phyloP scores from a whole-genome alignment of 2,329 filamentous ascomycete species.

The Beauveria varroae region DNA sequence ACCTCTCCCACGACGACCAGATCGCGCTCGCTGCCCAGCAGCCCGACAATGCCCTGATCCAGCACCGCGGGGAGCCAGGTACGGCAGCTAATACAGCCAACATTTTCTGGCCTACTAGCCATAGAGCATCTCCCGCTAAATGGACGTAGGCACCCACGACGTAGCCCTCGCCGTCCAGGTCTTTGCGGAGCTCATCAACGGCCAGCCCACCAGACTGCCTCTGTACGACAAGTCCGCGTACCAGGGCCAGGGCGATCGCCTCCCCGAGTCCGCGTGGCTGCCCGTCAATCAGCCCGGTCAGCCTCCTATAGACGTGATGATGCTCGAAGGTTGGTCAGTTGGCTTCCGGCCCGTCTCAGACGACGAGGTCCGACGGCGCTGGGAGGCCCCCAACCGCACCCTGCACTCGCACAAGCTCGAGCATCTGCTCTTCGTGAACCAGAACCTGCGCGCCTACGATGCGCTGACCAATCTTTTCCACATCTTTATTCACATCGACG shows the following conservation, averaged over 20 bases:
- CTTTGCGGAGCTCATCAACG: slow-evolving; percentile 50
- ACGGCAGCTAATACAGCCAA: slow-evolving; percentile 4
- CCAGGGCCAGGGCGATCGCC: slow-evolving; percentile 68
- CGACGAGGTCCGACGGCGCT: slow-evolving; percentile 42
- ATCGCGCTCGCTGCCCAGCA: slow-evolving; percentile 55
- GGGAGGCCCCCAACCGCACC: slow-evolving; percentile 42
- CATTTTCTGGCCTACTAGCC: neutral
- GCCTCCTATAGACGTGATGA: slow-evolving; percentile 52
- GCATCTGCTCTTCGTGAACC: slow-evolving; percentile 45
- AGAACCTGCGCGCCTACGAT: slow-evolving; percentile 39
- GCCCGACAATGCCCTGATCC: slow-evolving; percentile 66
- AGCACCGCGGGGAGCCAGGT: slow-evolving; percentile 76
- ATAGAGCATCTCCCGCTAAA: neutral
- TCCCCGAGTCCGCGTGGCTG: slow-evolving; percentile 54
- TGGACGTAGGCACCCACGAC: slow-evolving; percentile 56
- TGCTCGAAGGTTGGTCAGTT: slow-evolving; percentile 89
- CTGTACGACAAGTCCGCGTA: slow-evolving; percentile 79
- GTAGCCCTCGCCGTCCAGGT: slow-evolving; percentile 54
- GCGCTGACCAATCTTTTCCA: slow-evolving; percentile 42
- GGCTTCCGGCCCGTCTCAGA: slow-evolving; percentile 63
- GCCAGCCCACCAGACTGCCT: slow-evolving; percentile 52
- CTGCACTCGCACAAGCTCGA: slow-evolving; percentile 40
- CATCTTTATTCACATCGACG: slow-evolving; percentile 55
- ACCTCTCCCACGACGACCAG: slow-evolving; percentile 67
- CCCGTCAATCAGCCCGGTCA: slow-evolving; percentile 44